A percentile compares a stretch with the other conserved stretches of the same genome.
Conservation (phyloP, 2,329 filamentous ascomycete species). For the Penicillium paneum region DNA sequence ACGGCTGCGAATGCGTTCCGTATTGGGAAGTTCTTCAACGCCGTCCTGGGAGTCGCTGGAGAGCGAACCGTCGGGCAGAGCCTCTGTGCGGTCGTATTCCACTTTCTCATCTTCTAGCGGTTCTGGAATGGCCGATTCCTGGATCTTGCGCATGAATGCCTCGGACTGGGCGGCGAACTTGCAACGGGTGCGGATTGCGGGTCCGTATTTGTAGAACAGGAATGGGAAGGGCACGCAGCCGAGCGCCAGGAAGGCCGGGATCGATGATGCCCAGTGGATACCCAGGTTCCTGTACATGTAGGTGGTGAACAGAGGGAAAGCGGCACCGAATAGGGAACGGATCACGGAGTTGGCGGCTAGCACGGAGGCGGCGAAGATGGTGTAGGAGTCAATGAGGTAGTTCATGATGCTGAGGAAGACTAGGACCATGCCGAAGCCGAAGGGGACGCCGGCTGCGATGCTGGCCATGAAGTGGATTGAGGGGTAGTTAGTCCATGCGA, state of each 20-base stretch:
- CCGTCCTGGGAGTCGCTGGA: conserved; percentile 27
- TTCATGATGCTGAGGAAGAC: conserved; percentile 28
- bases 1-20: conserved; percentile 27
- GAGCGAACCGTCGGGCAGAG: conserved; percentile 23
- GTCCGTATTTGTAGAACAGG: conserved; percentile 29
- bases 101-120: conserved; percentile 21
- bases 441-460: conserved; percentile 25
- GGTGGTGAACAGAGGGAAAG: conserved; percentile 28
- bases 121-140: conserved; percentile 23
- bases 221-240: conserved; percentile 28
- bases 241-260: conserved; percentile 26
- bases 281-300: conserved; percentile 27
- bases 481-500: conserved; percentile 33
- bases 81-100: conserved; percentile 35
- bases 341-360: conserved; percentile 26
- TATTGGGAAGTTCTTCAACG: conserved; percentile 17
- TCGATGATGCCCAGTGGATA: conserved; percentile 27
- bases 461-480: conserved; percentile 25
- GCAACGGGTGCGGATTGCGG: conserved; percentile 22
- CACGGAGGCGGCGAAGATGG: conserved; percentile 27
- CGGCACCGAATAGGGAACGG: conserved; percentile 27
- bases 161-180: conserved; percentile 31
- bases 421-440: conserved; percentile 28
- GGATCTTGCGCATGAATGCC: conserved; percentile 38
- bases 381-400: conserved; percentile 29